Evolutionary conservation across 2,329 filamentous ascomycete genomes (phyloP), one percentile per base, ranked within the genome.

Genomic region (Clonostachys rhizophaga): DNA sequence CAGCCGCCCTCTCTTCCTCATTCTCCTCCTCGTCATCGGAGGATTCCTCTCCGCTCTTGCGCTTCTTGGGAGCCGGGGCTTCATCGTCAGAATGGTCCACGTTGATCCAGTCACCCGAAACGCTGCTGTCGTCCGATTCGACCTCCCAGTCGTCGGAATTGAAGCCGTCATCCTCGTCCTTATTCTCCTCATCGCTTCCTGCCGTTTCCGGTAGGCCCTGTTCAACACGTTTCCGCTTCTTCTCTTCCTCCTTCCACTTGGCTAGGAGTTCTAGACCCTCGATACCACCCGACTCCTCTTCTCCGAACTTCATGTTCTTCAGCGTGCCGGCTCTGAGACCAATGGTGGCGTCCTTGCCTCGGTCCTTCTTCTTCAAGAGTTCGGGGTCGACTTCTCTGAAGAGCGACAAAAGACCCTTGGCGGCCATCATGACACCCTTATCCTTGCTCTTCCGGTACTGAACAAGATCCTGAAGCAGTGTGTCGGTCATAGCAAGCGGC

Each of bases 341-440:
- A 63, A 99, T 91, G 1, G 89, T 83, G 12, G 94, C 94, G 46
- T 91, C 84, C 72, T 95, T 95, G 58, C 94, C 94, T 57, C 94
- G 83, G 62, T 96, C 94, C 60, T 87, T 83, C 75, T 90, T 95
- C 67, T 86, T 87, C 50, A 99, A 72, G 70, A 97, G 80, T 55
- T 95, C 89, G 0, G 94, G 89, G 35, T 87, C 91, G 13, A 96
- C 87, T 61, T 97, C 91, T 55, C 94, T 79, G 72, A 95, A 99
- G 6, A 99, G 75, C 20, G 89, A 90, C 40, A 99, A 74, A 7
- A 99, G 74, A 53, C 94, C 92, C 65, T 94, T 92, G 13, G 92
- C 91, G 8, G 94, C 94, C 94, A 99, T 97, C 81, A 95, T 91
- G n/a, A 94, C 89, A 50, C 92, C 91, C 74, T 97, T 99, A 62